Evolutionary conservation across 352 stramenopile species (phyloP).

Genomic region (Plasmopara viticola): DNA sequence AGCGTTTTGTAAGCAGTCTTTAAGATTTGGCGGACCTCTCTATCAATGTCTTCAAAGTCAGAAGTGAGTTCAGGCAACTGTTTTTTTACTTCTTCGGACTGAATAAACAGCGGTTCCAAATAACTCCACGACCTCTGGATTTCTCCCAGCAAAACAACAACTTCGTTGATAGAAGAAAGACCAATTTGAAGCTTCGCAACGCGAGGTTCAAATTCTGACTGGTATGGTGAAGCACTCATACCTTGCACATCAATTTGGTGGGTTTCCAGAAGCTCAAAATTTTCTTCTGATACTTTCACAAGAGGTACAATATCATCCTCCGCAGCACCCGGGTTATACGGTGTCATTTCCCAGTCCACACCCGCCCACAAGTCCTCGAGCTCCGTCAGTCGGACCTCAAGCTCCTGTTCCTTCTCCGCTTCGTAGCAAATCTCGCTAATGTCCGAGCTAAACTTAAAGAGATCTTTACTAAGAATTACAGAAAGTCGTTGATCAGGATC

Average conservation of each 20-base stretch:
- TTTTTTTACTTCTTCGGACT: constrained; percentile 94
- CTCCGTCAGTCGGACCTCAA: constrained; percentile 87
- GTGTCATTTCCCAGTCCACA: constrained; percentile 92
- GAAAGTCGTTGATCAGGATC: constrained; percentile 88
- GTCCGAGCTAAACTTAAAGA: constrained; percentile 92
- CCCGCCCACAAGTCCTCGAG: constrained; percentile 89
- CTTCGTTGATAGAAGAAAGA: constrained; percentile 88
- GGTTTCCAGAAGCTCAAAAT: constrained; percentile 95
- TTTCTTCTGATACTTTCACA: constrained; percentile 91
- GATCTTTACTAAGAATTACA: constrained; percentile 88
- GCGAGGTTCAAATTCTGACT: constrained; percentile 92
- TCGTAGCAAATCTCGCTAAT: constrained; percentile 96
- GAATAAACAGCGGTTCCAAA: constrained; percentile 93
- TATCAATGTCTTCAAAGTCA: constrained; percentile 92
- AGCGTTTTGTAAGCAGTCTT: constrained; percentile 80
- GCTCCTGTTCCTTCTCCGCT: constrained; percentile 94
- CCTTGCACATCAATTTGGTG: constrained; percentile 95
- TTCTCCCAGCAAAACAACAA: constrained; percentile 90
- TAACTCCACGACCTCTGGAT: constrained; percentile 96
- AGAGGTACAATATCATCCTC: constrained; percentile 86
- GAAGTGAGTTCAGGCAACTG: constrained; percentile 91
- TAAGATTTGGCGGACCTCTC: constrained; percentile 87
- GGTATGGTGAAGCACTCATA: constrained; percentile 93
- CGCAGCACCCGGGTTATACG: constrained; percentile 75
- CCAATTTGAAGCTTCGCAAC: constrained; percentile 85